Evolutionary conservation across 805 yeast species (phyloP).

Genomic region (Candida sanyiensis): DNA sequence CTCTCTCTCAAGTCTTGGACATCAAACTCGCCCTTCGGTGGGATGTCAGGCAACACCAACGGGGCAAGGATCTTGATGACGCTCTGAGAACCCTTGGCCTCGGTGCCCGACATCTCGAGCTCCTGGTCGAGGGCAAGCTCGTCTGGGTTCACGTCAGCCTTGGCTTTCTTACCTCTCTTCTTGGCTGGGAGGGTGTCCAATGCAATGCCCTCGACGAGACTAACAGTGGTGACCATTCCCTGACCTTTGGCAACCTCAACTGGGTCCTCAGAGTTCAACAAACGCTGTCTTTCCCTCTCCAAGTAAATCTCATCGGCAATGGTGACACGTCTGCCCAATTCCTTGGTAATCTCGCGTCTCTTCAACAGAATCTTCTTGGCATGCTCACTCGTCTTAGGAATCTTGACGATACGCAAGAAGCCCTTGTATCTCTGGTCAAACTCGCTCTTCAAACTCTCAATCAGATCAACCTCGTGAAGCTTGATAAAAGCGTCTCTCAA

Average conservation of each 20-base stretch:
- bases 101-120: slow-evolving; percentile 2
- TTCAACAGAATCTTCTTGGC: slow-evolving; percentile 45
- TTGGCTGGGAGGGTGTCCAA: slow-evolving; percentile 12
- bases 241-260: slow-evolving; percentile 43
- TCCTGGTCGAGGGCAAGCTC: slow-evolving; percentile 22
- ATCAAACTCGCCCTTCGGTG: slow-evolving; percentile 79
- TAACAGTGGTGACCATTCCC: slow-evolving; percentile 63
- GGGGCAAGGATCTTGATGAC: slow-evolving; percentile 50
- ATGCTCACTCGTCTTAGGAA: slow-evolving; percentile 46
- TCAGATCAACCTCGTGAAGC: slow-evolving; percentile 68
- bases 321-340: slow-evolving; percentile 47
- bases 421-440: slow-evolving; percentile 75
- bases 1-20: slow-evolving; percentile 67
- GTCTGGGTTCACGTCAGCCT: not conserved
- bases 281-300: slow-evolving; percentile 57
- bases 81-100: slow-evolving; percentile 10
- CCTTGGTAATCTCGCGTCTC: slow-evolving; percentile 42
- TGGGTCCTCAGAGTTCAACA: slow-evolving; percentile 49
- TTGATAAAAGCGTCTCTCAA: slow-evolving; percentile 76
- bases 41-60: slow-evolving; percentile 63
- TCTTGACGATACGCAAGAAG: slow-evolving; percentile 53
- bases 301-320: slow-evolving; percentile 67
- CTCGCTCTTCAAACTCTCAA: slow-evolving; percentile 66
- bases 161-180: slow-evolving; percentile 14
- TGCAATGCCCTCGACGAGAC: slow-evolving; percentile 35